Conservation (phyloP, 106 monocot genomes). For the Dendrobium catenatum region DNA sequence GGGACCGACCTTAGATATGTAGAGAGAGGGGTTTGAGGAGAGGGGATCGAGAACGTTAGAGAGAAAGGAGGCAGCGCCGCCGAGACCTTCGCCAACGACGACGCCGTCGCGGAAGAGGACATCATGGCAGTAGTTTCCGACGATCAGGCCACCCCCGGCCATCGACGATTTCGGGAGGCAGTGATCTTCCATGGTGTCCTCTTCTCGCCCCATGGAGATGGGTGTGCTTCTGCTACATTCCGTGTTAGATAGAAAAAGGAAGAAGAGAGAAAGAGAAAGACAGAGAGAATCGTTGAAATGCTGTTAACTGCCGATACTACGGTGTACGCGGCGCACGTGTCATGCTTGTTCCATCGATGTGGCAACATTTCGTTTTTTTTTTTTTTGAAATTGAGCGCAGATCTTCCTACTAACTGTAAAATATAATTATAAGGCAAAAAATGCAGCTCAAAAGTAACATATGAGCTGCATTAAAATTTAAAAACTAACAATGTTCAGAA, state of each 20-base stretch:
- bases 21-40: slow-evolving; percentile 18
- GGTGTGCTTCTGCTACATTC: not conserved
- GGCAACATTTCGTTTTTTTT: too few species aligned
- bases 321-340: too few species aligned
- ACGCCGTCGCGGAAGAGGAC: slow-evolving; percentile 58
- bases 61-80: slow-evolving; percentile 80
- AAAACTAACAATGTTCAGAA: too few species aligned
- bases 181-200: not conserved
- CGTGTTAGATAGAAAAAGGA: not conserved
- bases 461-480: too few species aligned
- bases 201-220: not conserved
- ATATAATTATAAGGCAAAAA: too few species aligned
- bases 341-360: too few species aligned
- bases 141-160: slow-evolving; percentile 27
- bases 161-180: not conserved
- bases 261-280: not conserved
- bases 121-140: slow-evolving; percentile 95
- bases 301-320: not conserved
- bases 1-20: slow-evolving; percentile 65
- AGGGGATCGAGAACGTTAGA: slow-evolving; percentile 73
- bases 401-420: too few species aligned
- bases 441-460: too few species aligned
- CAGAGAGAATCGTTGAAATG: not conserved
- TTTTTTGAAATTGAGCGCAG: too few species aligned
- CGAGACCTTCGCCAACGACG: slow-evolving; percentile 47